phyloP scores from a whole-genome alignment of 2,329 filamentous ascomycete genomes.

The Aspergillus jensenii region DNA sequence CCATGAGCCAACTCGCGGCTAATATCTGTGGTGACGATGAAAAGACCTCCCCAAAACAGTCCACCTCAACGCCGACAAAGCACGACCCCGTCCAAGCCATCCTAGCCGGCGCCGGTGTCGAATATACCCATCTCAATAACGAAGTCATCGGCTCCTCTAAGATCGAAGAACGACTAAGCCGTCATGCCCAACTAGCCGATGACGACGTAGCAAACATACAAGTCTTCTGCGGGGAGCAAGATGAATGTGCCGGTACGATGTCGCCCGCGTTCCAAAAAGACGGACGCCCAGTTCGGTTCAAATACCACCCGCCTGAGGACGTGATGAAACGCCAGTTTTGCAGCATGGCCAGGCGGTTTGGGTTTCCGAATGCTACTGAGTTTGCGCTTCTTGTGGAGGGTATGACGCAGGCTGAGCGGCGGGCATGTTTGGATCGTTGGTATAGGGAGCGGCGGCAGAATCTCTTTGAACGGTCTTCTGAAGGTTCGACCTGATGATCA shows the following conservation, averaged over 20 bases:
- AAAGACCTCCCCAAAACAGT: constrained; percentile 19
- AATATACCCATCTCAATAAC: constrained; percentile 95
- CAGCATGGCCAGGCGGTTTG: constrained; percentile 78
- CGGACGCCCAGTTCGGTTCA: constrained; percentile 51
- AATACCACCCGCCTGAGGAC: constrained; percentile 71
- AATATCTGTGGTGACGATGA: constrained; percentile 51
- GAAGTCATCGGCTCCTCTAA: constrained; percentile 92
- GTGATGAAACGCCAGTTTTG: constrained; percentile 84
- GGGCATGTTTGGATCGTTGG: constrained; percentile 76
- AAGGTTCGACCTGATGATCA: background rate
- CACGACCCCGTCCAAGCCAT: constrained; percentile 85
- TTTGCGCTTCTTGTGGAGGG: constrained; percentile 89
- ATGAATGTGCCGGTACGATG: constrained; percentile 15
- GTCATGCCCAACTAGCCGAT: constrained; percentile 61
- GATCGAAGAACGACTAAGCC: constrained; percentile 81
- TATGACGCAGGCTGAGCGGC: constrained; percentile 81
- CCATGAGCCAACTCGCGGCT: constrained; percentile 71
- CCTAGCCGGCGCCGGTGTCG: constrained; percentile 79
- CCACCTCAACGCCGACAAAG: constrained; percentile 34
- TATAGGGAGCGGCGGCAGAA: constrained; percentile 67
- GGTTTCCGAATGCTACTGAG: constrained; percentile 72
- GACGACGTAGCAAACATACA: constrained; percentile 32
- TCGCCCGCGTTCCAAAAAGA: constrained; percentile 24
- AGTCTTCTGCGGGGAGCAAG: constrained; percentile 31
- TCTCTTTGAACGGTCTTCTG: constrained; percentile 14